Evolutionary conservation across 352 stramenopile species (phyloP), one percentile per base, ranked within the genome.

Genomic region (Globisporangium solare): DNA sequence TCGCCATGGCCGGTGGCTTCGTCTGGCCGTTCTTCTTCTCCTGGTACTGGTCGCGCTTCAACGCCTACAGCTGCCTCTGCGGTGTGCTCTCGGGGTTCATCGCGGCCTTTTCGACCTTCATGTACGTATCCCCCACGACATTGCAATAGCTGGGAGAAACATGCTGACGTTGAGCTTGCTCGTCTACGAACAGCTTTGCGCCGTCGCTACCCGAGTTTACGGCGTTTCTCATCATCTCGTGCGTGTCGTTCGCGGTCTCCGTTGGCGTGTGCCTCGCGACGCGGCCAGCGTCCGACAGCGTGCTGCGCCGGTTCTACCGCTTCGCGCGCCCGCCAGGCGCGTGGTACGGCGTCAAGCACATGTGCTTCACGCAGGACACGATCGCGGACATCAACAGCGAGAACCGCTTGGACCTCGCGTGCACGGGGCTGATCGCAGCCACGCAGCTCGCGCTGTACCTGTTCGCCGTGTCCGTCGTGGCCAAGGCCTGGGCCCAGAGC

Each of bases 41-140:
- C 21, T 92, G 82, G 82, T 92, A 92, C 47, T 92, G 82, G 82
- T 68, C 75, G 12, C 77, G 75, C 24, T 89, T 92, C 63, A 92
- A 89, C 53, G 81, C 76, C 6, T 68, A 64, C 21, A 83, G 81
- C 39, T 89, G 73, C 60, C 61, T 89, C 4, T 58, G 65, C 18
- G 81, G 82, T 14, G 67, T 89, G 24, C 42, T 72, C 17, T 72
- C 71, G 0, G 82, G 82, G 14, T 86, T 88, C 48, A 51, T 83
- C 18, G 63, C 73, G 6, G 76, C 82, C 0, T 63, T 84, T 39
- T 56, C 65, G 31, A 71, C 86, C 32, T 92, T 92, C 67, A 74
- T 85, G 81, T 91, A 76, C 27, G 78, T 76, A 18, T 27, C 5
- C 24, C 24, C 2, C 5, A 27, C 24, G 5, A 27, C 24, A 27